Base-by-base conservation (phyloP, 2,329 filamentous ascomycete genomes). In the Calycina herbarum region DNA sequence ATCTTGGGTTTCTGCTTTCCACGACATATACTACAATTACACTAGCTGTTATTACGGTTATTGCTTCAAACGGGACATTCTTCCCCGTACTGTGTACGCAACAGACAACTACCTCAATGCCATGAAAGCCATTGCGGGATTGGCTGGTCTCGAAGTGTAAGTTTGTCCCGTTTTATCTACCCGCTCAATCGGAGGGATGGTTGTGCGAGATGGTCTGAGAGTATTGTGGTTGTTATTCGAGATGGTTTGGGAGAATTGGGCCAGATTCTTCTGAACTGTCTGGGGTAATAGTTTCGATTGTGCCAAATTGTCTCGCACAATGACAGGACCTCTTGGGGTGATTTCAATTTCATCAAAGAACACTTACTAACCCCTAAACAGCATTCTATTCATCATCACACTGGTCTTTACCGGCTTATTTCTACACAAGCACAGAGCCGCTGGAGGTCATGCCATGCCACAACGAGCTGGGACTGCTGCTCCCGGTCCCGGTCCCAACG, bases 81-180 rank as follows among this genome's bases (percentile, higher is more conserved):
- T 48, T 6, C 51, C 61, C 31, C 33, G 61, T 31, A 35, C 51
- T 5, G 29, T 48, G 2, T 48, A 31, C 13, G 61, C 33, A n/a
- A 27, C 17, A 13, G 24, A 58, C 40, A 48, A 4, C 38, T 63
- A 58, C 15, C 51, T 57, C 11, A 24, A 15, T 20, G 54, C 38
- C 5, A 63, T 63, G 61, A 59, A 57, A 20, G 61, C 42, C 2
- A 33, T 35, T 8, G 61, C 61, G 10, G 61, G 61, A 11, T 8
- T 63, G 2, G 61, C 54, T n/a, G 61, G 61, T 15, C 33, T 63
- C 38, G 61, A 63, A 51, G 10, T 63, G 61, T 63, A 63, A 45
- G 35, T 31, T 7, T 27, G 1, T 15, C 33, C 3, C 5, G 1
- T 2, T 27, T 11, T n/a, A 10, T 13, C 1, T 24, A 13, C 8